phyloP scores from a whole-genome alignment of 495 filamentous ascomycete species.

The Emericellopsis terricola region DNA sequence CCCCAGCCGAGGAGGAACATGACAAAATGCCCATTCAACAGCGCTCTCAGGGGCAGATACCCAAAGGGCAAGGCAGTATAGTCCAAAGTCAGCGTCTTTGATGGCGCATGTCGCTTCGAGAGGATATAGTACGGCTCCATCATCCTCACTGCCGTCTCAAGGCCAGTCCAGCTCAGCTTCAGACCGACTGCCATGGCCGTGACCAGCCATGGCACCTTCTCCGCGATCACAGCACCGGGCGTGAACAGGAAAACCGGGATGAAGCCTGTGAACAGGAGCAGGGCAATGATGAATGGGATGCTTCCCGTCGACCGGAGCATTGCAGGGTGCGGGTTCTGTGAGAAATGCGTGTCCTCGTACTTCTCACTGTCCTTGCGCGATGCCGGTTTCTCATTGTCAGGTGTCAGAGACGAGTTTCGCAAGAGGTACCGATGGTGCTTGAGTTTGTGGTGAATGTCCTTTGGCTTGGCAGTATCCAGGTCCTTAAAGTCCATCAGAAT shows the following conservation, averaged over 20 bases:
- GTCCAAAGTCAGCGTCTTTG: conserved; percentile 46
- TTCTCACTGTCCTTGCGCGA: conserved; percentile 15
- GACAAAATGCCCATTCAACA: conserved; percentile 43
- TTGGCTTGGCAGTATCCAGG: conserved; percentile 44
- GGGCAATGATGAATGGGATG: conserved; percentile 32
- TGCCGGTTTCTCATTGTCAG: conserved; percentile 18
- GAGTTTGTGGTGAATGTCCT: conserved; percentile 46
- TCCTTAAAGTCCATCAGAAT: conserved; percentile 60
- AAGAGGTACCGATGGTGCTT: conserved; percentile 46
- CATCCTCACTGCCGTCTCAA: conserved; percentile 57
- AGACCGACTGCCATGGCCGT: conserved; percentile 43
- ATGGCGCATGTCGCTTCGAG: conserved; percentile 39
- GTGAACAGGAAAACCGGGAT: conserved; percentile 42
- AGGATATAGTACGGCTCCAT: conserved; percentile 60
- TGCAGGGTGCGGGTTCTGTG: conserved; percentile 47
- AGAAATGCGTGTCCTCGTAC: conserved; percentile 17
- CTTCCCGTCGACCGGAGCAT: conserved; percentile 42
- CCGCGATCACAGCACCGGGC: conserved; percentile 30
- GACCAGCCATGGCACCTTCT: conserved; percentile 44
- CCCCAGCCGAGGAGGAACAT: conserved; percentile 44
- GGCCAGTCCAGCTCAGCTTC: conserved; percentile 47
- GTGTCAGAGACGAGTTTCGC: conserved; percentile 44
- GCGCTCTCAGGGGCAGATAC: conserved; percentile 37
- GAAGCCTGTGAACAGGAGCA: conserved; percentile 30
- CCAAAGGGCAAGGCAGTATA: conserved; percentile 55